phyloP scores from a whole-genome alignment of 768 basidiomycete species.

The Serendipita sp. region DNA sequence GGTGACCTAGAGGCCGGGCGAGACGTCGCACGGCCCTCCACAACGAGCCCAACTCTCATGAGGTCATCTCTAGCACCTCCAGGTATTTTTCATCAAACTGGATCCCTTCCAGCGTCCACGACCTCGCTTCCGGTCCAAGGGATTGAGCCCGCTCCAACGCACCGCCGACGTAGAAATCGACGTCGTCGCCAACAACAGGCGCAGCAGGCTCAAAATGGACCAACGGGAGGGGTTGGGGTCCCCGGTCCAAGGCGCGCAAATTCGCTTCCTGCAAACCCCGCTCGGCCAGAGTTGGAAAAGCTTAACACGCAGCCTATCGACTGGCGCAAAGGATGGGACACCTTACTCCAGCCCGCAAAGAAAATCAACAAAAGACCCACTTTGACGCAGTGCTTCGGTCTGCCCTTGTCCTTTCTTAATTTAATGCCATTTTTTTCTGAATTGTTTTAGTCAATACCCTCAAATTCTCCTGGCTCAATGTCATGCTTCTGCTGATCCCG shows the following conservation, averaged over 20 bases:
- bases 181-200: not conserved
- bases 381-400: not conserved
- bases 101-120: not conserved
- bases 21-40: not conserved
- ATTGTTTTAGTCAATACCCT: conserved; percentile 10
- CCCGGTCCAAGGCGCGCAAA: not conserved
- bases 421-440: not conserved
- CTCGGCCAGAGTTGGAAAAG: not conserved
- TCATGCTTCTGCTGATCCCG: conserved; percentile 34
- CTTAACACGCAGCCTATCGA: not conserved
- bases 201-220: not conserved
- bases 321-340: not conserved
- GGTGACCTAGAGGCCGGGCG: not conserved
- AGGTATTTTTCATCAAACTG: not conserved
- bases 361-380: not conserved
- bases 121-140: not conserved
- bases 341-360: not conserved
- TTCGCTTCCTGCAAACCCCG: not conserved
- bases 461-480: conserved; percentile 26
- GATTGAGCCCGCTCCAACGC: not conserved
- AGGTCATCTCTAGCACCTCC: not conserved
- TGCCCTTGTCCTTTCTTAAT: not conserved
- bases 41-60: not conserved
- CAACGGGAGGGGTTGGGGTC: not conserved
- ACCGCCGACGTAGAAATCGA: not conserved